Percentiles rank a stretch among this genome's conserved stretches.
phyloP scores from a whole-genome alignment of 208 protist genomes.

The Crithidia brevicula region DNA sequence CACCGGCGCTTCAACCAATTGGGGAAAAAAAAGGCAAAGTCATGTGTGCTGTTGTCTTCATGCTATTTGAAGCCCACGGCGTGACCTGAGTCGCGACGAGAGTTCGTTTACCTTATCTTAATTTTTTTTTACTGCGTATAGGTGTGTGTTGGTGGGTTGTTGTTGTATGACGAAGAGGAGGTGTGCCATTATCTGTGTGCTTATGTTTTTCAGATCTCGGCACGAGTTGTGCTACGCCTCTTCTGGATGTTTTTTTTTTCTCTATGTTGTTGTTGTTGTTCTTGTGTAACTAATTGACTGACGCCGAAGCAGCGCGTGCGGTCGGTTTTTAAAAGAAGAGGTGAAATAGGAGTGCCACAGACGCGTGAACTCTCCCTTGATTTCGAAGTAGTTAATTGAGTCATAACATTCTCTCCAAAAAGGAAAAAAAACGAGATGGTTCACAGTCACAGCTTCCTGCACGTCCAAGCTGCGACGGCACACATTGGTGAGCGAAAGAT shows the following conservation, averaged over 20 bases:
- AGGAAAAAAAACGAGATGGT: not conserved
- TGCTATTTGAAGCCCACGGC: too few relatives aligned
- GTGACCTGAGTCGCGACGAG: too few relatives aligned
- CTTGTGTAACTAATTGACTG: slow-evolving; percentile 6
- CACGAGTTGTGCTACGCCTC: not conserved
- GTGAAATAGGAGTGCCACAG: not conserved
- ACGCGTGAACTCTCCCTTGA: not conserved
- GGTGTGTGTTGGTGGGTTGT: not conserved
- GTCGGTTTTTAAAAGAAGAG: not conserved
- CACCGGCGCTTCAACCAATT: too few relatives aligned
- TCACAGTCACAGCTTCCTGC: too few relatives aligned
- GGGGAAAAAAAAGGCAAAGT: too few relatives aligned
- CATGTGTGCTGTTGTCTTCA: too few relatives aligned
- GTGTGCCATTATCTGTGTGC: not conserved
- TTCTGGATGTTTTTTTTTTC: not conserved
- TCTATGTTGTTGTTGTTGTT: not conserved
- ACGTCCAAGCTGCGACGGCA: too few relatives aligned
- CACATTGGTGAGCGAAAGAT: too few relatives aligned
- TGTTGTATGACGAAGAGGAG: too few relatives aligned
- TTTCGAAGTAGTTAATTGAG: slow-evolving; percentile 1
- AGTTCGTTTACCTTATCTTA: too few relatives aligned
- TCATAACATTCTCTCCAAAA: slow-evolving; percentile 9
- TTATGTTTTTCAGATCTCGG: not conserved
- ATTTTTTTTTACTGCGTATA: too few relatives aligned
- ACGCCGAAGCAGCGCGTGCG: not conserved